Percentiles rank a stretch among this genome's conserved stretches.
These are phyloP conservation scores for Verticillium tricorpus DNA, from an alignment of 2,329 filamentous ascomycete species.

Conservation along the genomic window DNA sequence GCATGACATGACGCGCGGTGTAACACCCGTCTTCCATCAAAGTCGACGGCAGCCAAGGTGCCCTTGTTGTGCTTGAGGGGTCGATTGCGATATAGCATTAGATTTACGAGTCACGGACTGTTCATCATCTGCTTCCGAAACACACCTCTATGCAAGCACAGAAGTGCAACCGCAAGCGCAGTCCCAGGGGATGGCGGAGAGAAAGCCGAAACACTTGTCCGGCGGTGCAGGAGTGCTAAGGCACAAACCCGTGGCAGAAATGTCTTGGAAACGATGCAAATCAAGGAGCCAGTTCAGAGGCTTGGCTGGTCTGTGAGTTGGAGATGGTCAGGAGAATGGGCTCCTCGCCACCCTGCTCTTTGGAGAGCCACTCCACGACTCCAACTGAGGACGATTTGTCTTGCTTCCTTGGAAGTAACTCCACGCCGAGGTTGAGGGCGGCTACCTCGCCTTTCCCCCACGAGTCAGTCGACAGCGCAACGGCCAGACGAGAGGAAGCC, in stretches of 20 bases:
- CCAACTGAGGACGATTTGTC: not conserved
- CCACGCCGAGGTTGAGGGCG: not conserved
- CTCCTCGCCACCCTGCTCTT: not conserved
- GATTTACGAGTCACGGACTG: not conserved
- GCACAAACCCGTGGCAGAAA: not conserved
- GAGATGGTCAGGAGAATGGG: not conserved
- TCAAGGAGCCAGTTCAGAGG: not conserved
- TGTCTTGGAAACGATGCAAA: not conserved
- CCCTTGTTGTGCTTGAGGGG: not conserved
- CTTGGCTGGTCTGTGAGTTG: not conserved
- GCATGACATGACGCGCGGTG: slow-evolving; percentile 3
- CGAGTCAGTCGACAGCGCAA: slow-evolving; percentile 1
- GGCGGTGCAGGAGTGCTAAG: not conserved
- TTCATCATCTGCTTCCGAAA: not conserved
- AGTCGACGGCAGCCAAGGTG: not conserved
- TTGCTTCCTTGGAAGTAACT: not conserved
- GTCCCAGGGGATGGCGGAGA: not conserved
- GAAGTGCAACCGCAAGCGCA: not conserved
- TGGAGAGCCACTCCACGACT: not conserved
- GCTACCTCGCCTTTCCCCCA: not conserved
- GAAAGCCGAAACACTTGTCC: not conserved
- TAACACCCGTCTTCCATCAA: not conserved
- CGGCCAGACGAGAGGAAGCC: slow-evolving; percentile 9
- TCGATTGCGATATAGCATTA: not conserved
- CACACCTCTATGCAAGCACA: not conserved